These are phyloP conservation scores for Phialophora tarda DNA, from an alignment of 2,329 filamentous ascomycete genomes.

Conservation along the genomic window DNA sequence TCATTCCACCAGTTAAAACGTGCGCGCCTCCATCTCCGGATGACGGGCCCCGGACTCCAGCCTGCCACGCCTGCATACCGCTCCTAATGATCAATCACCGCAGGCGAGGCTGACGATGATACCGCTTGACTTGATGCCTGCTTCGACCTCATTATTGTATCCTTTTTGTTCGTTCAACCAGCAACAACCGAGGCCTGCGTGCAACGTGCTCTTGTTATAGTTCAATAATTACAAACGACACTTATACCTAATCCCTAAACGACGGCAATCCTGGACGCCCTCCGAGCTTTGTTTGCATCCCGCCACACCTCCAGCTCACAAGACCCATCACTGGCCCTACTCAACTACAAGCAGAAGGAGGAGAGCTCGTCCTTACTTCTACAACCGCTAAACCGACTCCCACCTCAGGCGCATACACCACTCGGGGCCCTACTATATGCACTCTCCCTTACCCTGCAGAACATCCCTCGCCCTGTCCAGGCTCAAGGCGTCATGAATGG, in stretches of 20 bases:
- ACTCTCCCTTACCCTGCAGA: slow-evolving; percentile 32
- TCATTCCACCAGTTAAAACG: slow-evolving; percentile 3
- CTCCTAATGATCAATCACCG: not conserved
- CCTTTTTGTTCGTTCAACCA: not conserved
- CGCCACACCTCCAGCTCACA: slow-evolving; percentile 19
- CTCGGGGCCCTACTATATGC: slow-evolving; percentile 32
- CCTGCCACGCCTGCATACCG: slow-evolving; percentile 8
- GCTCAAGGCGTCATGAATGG: slow-evolving; percentile 59
- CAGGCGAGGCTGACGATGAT: slow-evolving; percentile 17
- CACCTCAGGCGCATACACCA: slow-evolving; percentile 12
- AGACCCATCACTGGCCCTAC: slow-evolving; percentile 9
- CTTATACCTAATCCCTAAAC: not conserved
- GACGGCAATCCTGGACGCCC: slow-evolving; percentile 28
- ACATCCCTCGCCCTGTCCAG: slow-evolving; percentile 25
- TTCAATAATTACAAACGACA: not conserved
- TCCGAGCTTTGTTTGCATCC: slow-evolving; percentile 33
- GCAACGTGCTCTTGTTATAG: slow-evolving; percentile 5
- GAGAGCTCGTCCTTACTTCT: slow-evolving; percentile 9
- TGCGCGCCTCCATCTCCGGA: not conserved
- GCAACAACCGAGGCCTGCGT: not conserved
- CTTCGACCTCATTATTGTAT: slow-evolving; percentile 3
- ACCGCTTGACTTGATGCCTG: slow-evolving; percentile 6
- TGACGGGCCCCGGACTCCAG: not conserved
- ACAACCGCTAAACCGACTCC: slow-evolving; percentile 2
- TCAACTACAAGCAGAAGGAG: slow-evolving; percentile 17